Base-by-base conservation (phyloP, 805 yeast species). In the Maudiozyma saulgeensis region DNA sequence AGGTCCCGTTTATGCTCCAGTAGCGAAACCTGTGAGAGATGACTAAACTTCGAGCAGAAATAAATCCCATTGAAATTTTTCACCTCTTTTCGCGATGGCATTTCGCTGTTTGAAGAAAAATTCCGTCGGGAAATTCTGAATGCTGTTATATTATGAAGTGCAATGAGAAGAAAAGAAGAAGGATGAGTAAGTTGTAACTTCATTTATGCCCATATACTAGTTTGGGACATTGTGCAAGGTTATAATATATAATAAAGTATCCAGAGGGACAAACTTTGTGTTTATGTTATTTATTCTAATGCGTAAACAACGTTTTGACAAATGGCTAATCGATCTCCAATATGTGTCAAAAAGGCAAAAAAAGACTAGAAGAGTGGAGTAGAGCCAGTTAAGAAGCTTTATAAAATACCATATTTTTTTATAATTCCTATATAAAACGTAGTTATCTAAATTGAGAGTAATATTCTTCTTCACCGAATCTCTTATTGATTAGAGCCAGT, bases 401-500 rank as follows among this genome's bases (percentile, higher is more conserved):
- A 28, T 28, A 6, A 2, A 28, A 11, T 6, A 28, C 18, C 9
- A 35, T 35, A 6, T 35, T n/a, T 35, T 16, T 35, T 16, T 35
- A 21, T 35, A n/a, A 35, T 35, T n/a, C 15, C 8, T 35, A 35
- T 35, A 15, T 35, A 35, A 15, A 15, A 15, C 3, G 38, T n/a
- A n/a, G 3, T 15, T 49, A 57, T 51, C 61, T 55, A 34, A 51
- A 87, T 71, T 70, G 77, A 65, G 84, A 76, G 67, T 86, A 90
- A 69, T 79, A 85, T 49, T 60, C 66, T 59, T 91, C 96, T 62
- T 89, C 95, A 18, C 71, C 73, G 54, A 87, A 82, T 58, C 97
- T 74, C 52, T 76, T 71, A 15, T 74, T 67, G 4, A 86, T 83
- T 42, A 76, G 60, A 2, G 74, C 77, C 19, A 87, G 52, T 3